Percentiles rank a stretch among this genome's conserved stretches.
These are phyloP conservation scores for Williopsis jadinii DNA, from an alignment of 1,139 yeast genomes.

Conservation along the genomic window DNA sequence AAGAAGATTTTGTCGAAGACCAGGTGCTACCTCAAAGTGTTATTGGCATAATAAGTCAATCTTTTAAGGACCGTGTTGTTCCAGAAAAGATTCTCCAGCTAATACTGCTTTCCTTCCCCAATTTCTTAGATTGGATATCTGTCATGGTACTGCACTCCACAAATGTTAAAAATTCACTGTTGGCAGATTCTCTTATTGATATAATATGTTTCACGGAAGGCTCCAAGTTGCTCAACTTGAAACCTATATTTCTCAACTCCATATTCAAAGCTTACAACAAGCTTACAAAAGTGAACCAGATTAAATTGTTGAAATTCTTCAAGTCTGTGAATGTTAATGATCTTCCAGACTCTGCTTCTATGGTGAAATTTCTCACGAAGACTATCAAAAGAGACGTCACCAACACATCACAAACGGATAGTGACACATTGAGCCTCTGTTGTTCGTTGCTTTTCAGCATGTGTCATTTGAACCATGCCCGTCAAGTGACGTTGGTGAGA, in stretches of 20 bases:
- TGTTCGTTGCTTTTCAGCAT: conserved; percentile 46
- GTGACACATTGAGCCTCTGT: conserved; percentile 36
- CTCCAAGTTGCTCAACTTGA: conserved; percentile 34
- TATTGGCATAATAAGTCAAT: conserved; percentile 21
- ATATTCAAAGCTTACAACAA: conserved; percentile 34
- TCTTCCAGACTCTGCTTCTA: conserved; percentile 13
- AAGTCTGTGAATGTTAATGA: conserved; percentile 16
- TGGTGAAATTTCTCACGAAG: conserved; percentile 24
- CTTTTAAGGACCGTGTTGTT: conserved; percentile 3
- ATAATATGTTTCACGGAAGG: conserved; percentile 37
- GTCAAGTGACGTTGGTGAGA: conserved; percentile 47
- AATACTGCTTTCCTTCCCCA: conserved; percentile 8
- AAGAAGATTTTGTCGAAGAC: conserved; percentile 43
- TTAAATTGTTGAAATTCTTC: conserved; percentile 36
- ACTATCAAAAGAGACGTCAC: conserved; percentile 10
- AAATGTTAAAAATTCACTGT: conserved; percentile 4
- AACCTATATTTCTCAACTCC: conserved; percentile 39
- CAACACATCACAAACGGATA: conserved; percentile 29
- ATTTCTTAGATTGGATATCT: conserved; percentile 21
- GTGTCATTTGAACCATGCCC: conserved; percentile 47
- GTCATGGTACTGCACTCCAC: conserved; percentile 17
- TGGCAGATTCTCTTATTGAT: conserved; percentile 30
- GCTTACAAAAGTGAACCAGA: conserved; percentile 29
- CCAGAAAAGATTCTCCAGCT: conserved; percentile 6
- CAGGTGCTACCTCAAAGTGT: conserved; percentile 43